A percentile compares a stretch with the other conserved stretches of the same genome.
Evolutionary conservation across 305 asterid genomes (phyloP).

Genomic region (Solanum hybrid): DNA sequence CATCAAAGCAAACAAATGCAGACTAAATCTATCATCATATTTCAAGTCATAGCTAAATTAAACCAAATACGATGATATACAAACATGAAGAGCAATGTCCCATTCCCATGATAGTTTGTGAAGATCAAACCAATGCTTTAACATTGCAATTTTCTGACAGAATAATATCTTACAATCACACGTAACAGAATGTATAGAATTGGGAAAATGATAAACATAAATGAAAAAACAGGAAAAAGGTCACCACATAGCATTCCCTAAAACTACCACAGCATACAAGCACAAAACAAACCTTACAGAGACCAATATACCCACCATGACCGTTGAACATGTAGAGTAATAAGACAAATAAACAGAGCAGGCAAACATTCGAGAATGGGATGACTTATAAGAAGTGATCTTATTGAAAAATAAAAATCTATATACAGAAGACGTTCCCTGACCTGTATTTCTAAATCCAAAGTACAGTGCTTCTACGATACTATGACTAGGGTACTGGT

Average conservation of each 20-base stretch:
- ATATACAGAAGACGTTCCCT: constrained; percentile 66
- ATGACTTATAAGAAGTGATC: constrained; percentile 25
- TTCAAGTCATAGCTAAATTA: neutral
- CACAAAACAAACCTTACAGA: neutral
- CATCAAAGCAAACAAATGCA: neutral
- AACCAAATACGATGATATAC: neutral
- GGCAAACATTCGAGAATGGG: neutral
- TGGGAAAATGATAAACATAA: neutral
- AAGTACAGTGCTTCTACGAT: constrained; percentile 41
- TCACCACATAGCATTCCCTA: neutral
- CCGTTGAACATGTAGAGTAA: neutral
- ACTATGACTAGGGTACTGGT: constrained; percentile 43
- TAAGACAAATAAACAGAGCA: neutral
- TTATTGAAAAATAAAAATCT: constrained; percentile 55
- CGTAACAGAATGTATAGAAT: neutral
- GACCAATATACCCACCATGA: neutral
- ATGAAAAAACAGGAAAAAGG: neutral
- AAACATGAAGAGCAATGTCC: neutral
- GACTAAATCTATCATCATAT: neutral
- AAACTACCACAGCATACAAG: neutral
- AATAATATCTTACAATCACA: neutral
- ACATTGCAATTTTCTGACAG: neutral
- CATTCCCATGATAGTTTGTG: neutral
- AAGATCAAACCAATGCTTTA: neutral
- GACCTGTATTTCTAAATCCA: constrained; percentile 51